Evolutionary conservation across 2,329 filamentous ascomycete genomes (phyloP).

Genomic region (Xylaria sp.): DNA sequence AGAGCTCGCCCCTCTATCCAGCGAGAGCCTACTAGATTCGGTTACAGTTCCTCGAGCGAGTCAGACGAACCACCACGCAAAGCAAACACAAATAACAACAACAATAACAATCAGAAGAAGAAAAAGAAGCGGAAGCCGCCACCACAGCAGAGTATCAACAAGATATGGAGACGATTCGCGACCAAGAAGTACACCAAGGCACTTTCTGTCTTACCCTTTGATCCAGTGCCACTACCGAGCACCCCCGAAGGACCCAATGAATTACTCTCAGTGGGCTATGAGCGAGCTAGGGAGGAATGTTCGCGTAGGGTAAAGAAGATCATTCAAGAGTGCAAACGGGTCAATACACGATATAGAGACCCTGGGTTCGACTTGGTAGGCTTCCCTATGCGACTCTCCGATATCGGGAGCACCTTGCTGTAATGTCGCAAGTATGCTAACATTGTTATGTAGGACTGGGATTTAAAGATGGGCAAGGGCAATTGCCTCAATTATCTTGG

Average conservation of each 20-base stretch:
- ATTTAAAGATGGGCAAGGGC: conserved; percentile 73
- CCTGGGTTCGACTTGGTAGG: conserved; percentile 68
- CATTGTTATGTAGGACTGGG: conserved; percentile 63
- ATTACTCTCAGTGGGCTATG: conserved; percentile 69
- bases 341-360: conserved; percentile 84
- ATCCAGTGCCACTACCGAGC: conserved; percentile 65
- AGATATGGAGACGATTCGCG: conserved; percentile 72
- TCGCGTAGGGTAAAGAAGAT: conserved; percentile 70
- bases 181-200: conserved; percentile 73
- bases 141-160: conserved; percentile 74
- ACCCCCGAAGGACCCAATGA: conserved; percentile 67
- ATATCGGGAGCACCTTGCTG: conserved; percentile 41
- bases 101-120: conserved; percentile 62
- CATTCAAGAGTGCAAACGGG: conserved; percentile 72
- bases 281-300: conserved; percentile 73
- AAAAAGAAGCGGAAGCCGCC: conserved; percentile 67
- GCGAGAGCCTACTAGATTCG: conserved; percentile 50
- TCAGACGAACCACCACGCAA: conserved; percentile 58
- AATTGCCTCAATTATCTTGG: conserved; percentile 66
- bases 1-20: conserved; percentile 36
- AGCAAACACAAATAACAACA: conserved; percentile 46
- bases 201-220: conserved; percentile 72
- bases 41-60: conserved; percentile 63
- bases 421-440: conserved; percentile 49
- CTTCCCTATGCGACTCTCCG: conserved; percentile 50